Percentiles rank a stretch among this genome's conserved stretches.
Conservation (phyloP, 352 stramenopile species). For the Peronospora destructor region DNA sequence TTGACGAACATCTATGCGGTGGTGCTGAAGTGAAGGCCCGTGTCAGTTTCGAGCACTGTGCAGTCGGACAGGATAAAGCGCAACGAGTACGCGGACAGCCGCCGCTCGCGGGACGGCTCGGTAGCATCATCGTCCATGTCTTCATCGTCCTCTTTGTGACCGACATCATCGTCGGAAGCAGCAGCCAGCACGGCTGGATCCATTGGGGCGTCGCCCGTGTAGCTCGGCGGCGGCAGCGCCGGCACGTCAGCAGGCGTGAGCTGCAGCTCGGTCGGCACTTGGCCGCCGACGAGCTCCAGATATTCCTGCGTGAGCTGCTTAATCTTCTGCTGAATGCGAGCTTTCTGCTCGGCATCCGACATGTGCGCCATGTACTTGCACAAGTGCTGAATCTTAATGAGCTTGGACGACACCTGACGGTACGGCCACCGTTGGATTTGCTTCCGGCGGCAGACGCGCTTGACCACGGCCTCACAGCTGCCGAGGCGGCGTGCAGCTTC, state of each 20-base stretch:
- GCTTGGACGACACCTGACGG: conserved; percentile 77
- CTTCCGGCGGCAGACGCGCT: conserved; percentile 72
- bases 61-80: conserved; percentile 75
- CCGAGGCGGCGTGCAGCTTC: conserved; percentile 66
- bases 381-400: conserved; percentile 82
- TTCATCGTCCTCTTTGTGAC: conserved; percentile 40
- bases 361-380: conserved; percentile 83
- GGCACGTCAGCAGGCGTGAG: conserved; percentile 47
- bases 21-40: conserved; percentile 46
- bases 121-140: conserved; percentile 32
- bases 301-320: conserved; percentile 78
- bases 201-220: conserved; percentile 36
- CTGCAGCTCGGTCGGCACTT: conserved; percentile 68
- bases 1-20: conserved; percentile 20
- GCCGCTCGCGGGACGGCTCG: conserved; percentile 16
- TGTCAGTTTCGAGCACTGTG: conserved; percentile 64
- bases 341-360: conserved; percentile 55
- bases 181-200: conserved; percentile 50
- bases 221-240: conserved; percentile 40
- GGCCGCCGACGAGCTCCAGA: conserved; percentile 62
- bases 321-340: conserved; percentile 72
- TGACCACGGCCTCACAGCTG: conserved; percentile 76
- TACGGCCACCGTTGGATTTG: conserved; percentile 81
- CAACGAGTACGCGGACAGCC: conserved; percentile 71
- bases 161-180: conserved; percentile 41